Percentiles rank a stretch among this genome's conserved stretches.
phyloP scores from a whole-genome alignment of 371 early-diverging fungal species.

The Mucor indicus region DNA sequence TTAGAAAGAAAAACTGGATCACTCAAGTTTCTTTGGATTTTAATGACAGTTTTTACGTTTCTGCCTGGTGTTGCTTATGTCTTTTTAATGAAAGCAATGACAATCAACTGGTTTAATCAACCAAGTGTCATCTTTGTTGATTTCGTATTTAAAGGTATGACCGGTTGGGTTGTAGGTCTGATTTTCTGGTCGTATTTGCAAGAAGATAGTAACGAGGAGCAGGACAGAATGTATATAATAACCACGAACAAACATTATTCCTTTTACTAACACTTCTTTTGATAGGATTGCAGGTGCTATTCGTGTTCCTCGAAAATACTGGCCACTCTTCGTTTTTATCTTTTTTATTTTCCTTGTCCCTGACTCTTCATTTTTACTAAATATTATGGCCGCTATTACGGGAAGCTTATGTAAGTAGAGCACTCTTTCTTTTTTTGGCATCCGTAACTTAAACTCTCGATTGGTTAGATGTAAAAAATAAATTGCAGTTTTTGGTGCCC shows the following conservation, averaged over 20 bases:
- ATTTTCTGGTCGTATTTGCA: conserved; percentile 19
- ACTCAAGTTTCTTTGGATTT: conserved; percentile 9
- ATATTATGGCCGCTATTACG: conserved; percentile 8
- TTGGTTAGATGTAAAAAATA: conserved; percentile 18
- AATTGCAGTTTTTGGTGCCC: conserved; percentile 2
- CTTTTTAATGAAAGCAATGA: neutral
- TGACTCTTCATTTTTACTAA: conserved; percentile 17
- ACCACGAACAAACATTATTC: neutral
- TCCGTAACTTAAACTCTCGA: too few species aligned
- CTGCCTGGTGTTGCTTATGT: conserved; percentile 14
- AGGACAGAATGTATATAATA: conserved; percentile 18
- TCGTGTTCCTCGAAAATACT: conserved; percentile 19
- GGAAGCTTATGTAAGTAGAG: conserved; percentile 19
- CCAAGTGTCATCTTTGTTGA: neutral
- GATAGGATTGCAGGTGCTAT: conserved; percentile 27
- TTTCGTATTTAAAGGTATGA: conserved; percentile 11
- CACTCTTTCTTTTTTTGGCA: neutral
- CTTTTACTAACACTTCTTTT: too few species aligned
- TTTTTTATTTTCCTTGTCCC: conserved; percentile 25
- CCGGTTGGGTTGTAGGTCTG: conserved; percentile 25
- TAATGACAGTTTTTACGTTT: conserved; percentile 9
- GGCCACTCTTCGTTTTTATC: conserved; percentile 20
- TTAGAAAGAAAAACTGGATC: conserved; percentile 18
- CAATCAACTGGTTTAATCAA: neutral
- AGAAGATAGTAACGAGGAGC: conserved; percentile 6